Evolutionary conservation across 805 yeast species (phyloP).

Genomic region (Cyberlindnera subsufficiens): DNA sequence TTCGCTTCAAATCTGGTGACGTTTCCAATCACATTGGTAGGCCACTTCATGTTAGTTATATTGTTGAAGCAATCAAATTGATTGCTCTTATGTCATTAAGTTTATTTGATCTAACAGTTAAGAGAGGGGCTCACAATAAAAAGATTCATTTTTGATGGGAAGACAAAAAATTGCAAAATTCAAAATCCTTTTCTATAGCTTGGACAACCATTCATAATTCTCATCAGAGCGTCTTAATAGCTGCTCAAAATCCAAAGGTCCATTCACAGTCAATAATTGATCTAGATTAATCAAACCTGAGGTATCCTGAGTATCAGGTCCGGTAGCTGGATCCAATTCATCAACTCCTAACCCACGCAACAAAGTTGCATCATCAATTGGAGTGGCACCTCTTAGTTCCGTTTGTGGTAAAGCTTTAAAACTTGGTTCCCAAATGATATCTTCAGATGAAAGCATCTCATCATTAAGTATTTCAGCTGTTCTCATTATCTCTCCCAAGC

Average conservation of each 20-base stretch:
- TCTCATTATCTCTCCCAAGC: neutral
- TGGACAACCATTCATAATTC: neutral
- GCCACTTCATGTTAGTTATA: too few relatives aligned
- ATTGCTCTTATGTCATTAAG: too few relatives aligned
- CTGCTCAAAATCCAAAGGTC: slow-evolving; percentile 1
- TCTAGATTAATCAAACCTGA: slow-evolving; percentile 4
- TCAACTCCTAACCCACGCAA: slow-evolving; percentile 3
- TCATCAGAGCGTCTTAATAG: neutral
- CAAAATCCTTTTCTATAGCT: neutral
- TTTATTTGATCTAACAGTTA: too few relatives aligned
- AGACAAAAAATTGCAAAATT: neutral
- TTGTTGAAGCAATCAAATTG: too few relatives aligned
- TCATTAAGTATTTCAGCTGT: slow-evolving; percentile 11
- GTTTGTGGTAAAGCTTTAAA: slow-evolving; percentile 8
- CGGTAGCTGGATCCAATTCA: slow-evolving; percentile 1
- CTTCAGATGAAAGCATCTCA: slow-evolving; percentile 7
- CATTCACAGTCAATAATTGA: neutral
- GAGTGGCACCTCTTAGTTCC: neutral
- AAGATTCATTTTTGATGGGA: too few relatives aligned
- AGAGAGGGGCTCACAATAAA: too few relatives aligned
- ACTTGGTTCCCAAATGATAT: slow-evolving; percentile 20
- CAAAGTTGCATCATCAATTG: slow-evolving; percentile 2
- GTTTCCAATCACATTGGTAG: too few relatives aligned
- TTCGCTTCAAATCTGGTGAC: too few relatives aligned
- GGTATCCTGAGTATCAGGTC: neutral